These are phyloP conservation scores for Alternaria sp. DNA, from an alignment of 2,329 filamentous ascomycete species.

Conservation along the genomic window DNA sequence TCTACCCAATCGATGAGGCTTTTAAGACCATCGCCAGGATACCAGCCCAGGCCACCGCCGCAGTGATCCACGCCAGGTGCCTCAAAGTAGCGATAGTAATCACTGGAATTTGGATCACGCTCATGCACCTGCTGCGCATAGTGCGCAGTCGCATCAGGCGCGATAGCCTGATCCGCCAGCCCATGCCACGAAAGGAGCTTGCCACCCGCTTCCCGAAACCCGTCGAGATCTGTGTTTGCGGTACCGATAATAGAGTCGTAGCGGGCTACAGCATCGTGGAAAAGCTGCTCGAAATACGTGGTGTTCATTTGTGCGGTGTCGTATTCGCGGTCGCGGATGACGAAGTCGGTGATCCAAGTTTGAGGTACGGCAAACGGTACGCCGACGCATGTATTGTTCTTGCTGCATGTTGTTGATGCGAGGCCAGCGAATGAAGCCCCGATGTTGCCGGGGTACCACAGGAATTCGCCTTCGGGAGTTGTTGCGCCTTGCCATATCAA, in stretches of 20 bases:
- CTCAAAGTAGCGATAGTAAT: slow-evolving; percentile 40
- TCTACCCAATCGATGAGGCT: slow-evolving; percentile 40
- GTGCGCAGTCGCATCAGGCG: slow-evolving; percentile 14
- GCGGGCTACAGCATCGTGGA: slow-evolving; percentile 11
- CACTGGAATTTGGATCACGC: slow-evolving; percentile 13
- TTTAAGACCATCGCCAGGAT: slow-evolving; percentile 28
- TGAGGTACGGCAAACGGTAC: slow-evolving; percentile 12
- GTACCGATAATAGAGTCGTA: slow-evolving; percentile 22
- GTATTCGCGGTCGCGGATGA: slow-evolving; percentile 18
- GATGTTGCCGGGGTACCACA: slow-evolving; percentile 20
- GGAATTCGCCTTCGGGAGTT: slow-evolving; percentile 12
- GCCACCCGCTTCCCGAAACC: slow-evolving; percentile 23
- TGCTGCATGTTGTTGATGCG: slow-evolving; percentile 14
- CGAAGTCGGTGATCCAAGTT: slow-evolving; percentile 19
- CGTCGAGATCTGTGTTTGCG: slow-evolving; percentile 12
- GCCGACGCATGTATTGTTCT: slow-evolving; percentile 17
- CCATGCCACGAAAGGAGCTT: slow-evolving; percentile 35
- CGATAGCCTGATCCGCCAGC: slow-evolving; percentile 19
- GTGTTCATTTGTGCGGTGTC: slow-evolving; percentile 9
- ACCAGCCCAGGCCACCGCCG: slow-evolving; percentile 25
- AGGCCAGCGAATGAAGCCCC: slow-evolving; percentile 10
- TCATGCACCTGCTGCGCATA: slow-evolving; percentile 21
- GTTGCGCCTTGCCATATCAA: slow-evolving; percentile 21
- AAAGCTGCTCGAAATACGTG: slow-evolving; percentile 10
- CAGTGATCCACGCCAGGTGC: slow-evolving; percentile 42